These are phyloP conservation scores for Didymella pomorum DNA, from an alignment of 2,329 filamentous ascomycete species.

Conservation along the genomic window DNA sequence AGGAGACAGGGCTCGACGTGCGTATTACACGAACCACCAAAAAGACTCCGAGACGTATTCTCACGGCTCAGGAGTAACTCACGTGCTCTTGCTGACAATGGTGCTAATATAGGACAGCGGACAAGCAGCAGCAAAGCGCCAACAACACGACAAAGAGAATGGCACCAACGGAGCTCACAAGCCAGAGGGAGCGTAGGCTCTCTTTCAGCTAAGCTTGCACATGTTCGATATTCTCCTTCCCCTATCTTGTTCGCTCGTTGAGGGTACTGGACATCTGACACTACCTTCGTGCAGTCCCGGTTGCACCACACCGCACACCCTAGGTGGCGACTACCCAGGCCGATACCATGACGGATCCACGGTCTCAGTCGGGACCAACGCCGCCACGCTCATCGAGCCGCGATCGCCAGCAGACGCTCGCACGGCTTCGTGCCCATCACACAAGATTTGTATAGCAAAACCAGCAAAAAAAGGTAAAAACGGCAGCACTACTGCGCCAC, in stretches of 20 bases:
- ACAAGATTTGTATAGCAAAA: conserved; percentile 26
- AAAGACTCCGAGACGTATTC: conserved; percentile 29
- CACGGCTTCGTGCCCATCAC: not conserved
- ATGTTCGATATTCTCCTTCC: conserved; percentile 37
- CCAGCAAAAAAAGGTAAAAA: conserved; percentile 39
- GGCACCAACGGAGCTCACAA: conserved; percentile 39
- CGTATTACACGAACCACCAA: conserved; percentile 42
- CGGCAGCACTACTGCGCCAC: conserved; percentile 6
- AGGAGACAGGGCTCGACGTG: conserved; percentile 57
- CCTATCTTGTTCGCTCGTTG: conserved; percentile 20
- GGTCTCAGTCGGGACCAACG: not conserved
- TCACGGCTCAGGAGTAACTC: conserved; percentile 30
- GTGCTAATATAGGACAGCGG: conserved; percentile 50
- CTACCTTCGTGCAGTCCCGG: conserved; percentile 35
- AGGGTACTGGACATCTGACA: conserved; percentile 36
- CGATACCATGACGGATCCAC: conserved; percentile 20
- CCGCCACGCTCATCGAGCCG: not conserved
- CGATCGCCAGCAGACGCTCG: not conserved
- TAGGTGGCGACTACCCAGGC: conserved; percentile 22
- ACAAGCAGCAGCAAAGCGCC: conserved; percentile 44
- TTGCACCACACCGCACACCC: conserved; percentile 26
- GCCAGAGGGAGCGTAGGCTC: conserved; percentile 41
- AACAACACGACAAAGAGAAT: conserved; percentile 39
- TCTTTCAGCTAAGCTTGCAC: conserved; percentile 40
- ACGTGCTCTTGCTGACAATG: conserved; percentile 43